Conservation (phyloP, 108 stramenopile species). For the Discostella stelligeroides region DNA sequence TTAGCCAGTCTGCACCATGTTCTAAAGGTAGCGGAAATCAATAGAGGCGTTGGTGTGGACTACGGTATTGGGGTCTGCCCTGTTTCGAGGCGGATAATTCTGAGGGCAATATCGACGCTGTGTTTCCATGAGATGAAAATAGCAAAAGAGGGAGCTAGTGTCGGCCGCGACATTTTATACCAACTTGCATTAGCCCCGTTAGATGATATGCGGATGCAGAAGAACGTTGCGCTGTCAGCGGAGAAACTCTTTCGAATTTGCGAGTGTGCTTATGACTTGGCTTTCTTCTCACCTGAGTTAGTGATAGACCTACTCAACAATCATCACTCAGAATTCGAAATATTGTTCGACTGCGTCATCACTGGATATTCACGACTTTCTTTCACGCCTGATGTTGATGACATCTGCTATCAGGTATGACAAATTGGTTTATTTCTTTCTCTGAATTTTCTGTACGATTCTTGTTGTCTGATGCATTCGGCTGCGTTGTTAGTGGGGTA, state of each 20-base stretch:
- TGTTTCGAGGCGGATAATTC: conserved; percentile 71
- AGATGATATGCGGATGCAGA: conserved; percentile 25
- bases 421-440: background rate
- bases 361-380: conserved; percentile 33
- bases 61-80: conserved; percentile 54
- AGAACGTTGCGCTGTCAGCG: conserved; percentile 19
- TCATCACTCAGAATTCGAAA: conserved; percentile 19
- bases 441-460: background rate
- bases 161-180: conserved; percentile 26
- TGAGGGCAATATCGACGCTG: conserved; percentile 61
- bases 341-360: conserved; percentile 35
- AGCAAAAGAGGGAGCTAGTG: conserved; percentile 1
- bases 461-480: background rate
- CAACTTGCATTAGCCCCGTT: conserved; percentile 23
- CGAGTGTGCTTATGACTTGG: conserved; percentile 66
- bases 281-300: conserved; percentile 61
- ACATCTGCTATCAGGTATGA: conserved; percentile 26
- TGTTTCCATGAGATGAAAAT: conserved; percentile 32
- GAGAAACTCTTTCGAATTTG: conserved; percentile 55
- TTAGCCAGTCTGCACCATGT: conserved; percentile 53
- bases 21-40: conserved; percentile 63
- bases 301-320: conserved; percentile 41
- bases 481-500: conserved; percentile 65
- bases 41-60: conserved; percentile 56
- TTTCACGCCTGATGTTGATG: conserved; percentile 22